phyloP scores from a whole-genome alignment of 768 basidiomycete genomes.

The Termitomyces sp. region DNA sequence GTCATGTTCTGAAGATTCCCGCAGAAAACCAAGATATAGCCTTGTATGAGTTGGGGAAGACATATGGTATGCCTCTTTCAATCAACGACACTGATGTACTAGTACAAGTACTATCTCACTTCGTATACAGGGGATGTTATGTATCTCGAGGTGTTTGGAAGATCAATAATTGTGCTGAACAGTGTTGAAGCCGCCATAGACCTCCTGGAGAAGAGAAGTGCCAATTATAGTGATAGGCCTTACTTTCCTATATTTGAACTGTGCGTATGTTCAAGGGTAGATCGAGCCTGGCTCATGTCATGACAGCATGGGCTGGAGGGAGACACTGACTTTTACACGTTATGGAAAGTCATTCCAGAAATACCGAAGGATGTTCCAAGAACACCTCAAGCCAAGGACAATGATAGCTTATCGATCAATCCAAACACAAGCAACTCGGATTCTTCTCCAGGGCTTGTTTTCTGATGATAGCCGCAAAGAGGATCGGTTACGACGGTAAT shows the following conservation, averaged over 20 bases:
- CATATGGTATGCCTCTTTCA: slow-evolving; percentile 21
- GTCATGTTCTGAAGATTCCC: slow-evolving; percentile 21
- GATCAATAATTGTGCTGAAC: background rate
- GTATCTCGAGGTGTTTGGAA: background rate
- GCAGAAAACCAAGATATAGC: slow-evolving; percentile 15
- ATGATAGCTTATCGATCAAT: background rate
- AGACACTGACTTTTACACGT: background rate
- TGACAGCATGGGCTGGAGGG: background rate
- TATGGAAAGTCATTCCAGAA: background rate
- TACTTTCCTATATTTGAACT: background rate
- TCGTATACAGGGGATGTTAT: slow-evolving; percentile 15
- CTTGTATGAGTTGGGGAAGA: slow-evolving; percentile 24
- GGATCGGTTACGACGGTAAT: background rate
- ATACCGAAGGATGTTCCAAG: background rate
- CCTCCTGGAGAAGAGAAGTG: background rate
- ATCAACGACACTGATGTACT: background rate
- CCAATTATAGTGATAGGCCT: background rate
- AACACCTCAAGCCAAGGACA: background rate
- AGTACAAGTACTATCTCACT: background rate
- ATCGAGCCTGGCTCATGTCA: background rate
- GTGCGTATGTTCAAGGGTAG: background rate
- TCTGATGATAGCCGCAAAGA: background rate
- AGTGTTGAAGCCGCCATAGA: background rate
- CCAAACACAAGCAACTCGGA: background rate
- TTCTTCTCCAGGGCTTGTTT: background rate